Evolutionary conservation across 2,329 filamentous ascomycete genomes (phyloP), one percentile per base, ranked within the genome.

Genomic region (Paracamarosporium sp.): DNA sequence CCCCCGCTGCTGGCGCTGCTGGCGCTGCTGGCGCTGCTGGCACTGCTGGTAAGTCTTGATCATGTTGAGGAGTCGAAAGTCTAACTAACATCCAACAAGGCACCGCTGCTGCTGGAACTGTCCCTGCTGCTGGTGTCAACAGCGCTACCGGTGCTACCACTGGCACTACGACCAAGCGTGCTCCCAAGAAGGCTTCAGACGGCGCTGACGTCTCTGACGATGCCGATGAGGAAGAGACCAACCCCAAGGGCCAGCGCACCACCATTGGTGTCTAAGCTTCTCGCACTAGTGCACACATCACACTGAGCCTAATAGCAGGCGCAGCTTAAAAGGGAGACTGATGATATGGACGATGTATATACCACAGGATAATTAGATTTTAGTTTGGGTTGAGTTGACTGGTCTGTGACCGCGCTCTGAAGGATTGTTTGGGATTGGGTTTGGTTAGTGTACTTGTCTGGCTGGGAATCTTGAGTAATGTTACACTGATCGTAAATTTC

Each of bases 171-270:
- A 59, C 59, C 45, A 68, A 67, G 65, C 65, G 65, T 28, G 59
- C 53, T 20, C 57, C 64, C 56, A 50, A 47, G 55, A 56, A 43
- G 38, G 62, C 67, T 20, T 38, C 44, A 24, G 65, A 51, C n/a
- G 55, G 60, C 22, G 50, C 45, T 17, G 20, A 46, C 22, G 53
- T 75, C 57, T 73, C 71, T 56, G 53, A 73, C 54, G 73, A 75
- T 57, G 73, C 71, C 53, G 63, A 75, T 57, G 72, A 75, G 65
- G 73, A 75, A 65, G 73, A 75, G 64, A 8, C 73, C 46, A 69
- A 65, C 22, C 64, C 69, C 31, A 63, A 56, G 5, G 61, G 51
- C 44, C 57, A 38, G 22, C 52, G 40, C 24, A 52, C 53, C 28
- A 52, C 50, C 46, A 46, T 41, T 28, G 56, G 53, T 52, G 53